phyloP scores from a whole-genome alignment of 1,284 basidiomycete genomes.

The Naganishia sp. region DNA sequence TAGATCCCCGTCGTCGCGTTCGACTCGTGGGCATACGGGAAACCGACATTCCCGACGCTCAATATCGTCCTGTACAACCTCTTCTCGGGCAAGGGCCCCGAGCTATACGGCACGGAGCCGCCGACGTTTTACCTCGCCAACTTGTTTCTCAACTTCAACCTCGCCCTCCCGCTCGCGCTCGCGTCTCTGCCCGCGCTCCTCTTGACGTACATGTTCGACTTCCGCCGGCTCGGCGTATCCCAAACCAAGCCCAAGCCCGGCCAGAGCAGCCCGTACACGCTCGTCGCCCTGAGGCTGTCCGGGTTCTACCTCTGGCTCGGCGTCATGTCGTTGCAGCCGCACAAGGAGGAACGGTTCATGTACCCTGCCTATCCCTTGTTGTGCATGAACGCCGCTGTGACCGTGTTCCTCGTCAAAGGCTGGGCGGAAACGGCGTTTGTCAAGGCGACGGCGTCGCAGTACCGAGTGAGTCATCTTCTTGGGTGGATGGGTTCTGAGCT shows the following conservation, averaged over 20 bases:
- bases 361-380: slow-evolving; percentile 90
- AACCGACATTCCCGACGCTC: slow-evolving; percentile 76
- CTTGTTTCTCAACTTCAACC: slow-evolving; percentile 89
- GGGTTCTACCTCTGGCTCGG: slow-evolving; percentile 88
- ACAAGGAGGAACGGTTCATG: slow-evolving; percentile 99
- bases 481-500: slow-evolving; percentile 22
- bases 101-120: slow-evolving; percentile 91
- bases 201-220: slow-evolving; percentile 74
- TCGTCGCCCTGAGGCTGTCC: slow-evolving; percentile 71
- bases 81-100: slow-evolving; percentile 69
- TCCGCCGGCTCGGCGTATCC: slow-evolving; percentile 71
- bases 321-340: slow-evolving; percentile 77
- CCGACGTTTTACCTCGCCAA: slow-evolving; percentile 80
- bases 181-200: slow-evolving; percentile 73
- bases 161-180: slow-evolving; percentile 76
- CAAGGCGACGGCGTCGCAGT: slow-evolving; percentile 74
- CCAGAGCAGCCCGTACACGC: slow-evolving; percentile 67
- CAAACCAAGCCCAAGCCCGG: slow-evolving; percentile 63
- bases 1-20: slow-evolving; percentile 76
- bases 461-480: slow-evolving; percentile 61
- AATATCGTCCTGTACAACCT: slow-evolving; percentile 95
- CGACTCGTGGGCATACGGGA: slow-evolving; percentile 87
- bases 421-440: slow-evolving; percentile 80
- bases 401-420: slow-evolving; percentile 76
- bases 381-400: slow-evolving; percentile 89